Evolutionary conservation across 2,329 filamentous ascomycete genomes (phyloP), one percentile per base, ranked within the genome.

Genomic region (Colletotrichum siamense): DNA sequence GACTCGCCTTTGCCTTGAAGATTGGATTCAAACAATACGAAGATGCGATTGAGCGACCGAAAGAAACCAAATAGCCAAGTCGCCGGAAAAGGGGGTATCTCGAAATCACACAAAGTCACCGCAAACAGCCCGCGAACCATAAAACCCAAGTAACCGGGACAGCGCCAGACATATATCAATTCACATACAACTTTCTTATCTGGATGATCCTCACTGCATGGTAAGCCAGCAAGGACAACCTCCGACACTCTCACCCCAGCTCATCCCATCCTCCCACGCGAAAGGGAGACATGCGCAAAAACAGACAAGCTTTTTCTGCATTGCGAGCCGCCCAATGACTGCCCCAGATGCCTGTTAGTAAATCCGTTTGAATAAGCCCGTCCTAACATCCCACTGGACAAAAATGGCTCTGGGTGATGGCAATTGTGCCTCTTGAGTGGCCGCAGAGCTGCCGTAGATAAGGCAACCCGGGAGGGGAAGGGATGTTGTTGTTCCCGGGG

Each of bases 291-390:
- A 32, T 52, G 55, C 26, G 44, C 44, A 52, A 52, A 52, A 52
- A 32, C 10, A 61, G 64, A 76, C 70, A 76, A 73, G 73, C 73
- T 73, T 76, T 69, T 13, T 24, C 59, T 39, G 24, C 52, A 16
- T 28, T 59, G 64, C 63, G 16, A 32, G 34, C n/a, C 7, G 22
- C 18, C 59, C 30, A 22, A 63, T 34, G 57, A 22, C n/a, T 28
- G 8, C 39, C 39, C 71, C 15, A 39, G 22, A 59, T 55, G 44
- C 39, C 2, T 15, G 6, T 76, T 73, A 73, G 73, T 22, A 70
- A 73, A 69, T 69, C 36, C 13, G 26, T 61, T 52, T 69, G 64
- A 65, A 76, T 32, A 69, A 65, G 26, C 12, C 24, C 57, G 5
- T 49, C 4, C n/a, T 7, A 2, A 7, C 44, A 12, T 39, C 55